phyloP scores from a whole-genome alignment of 257 asterid genomes.

The Nicotiana attenuata region DNA sequence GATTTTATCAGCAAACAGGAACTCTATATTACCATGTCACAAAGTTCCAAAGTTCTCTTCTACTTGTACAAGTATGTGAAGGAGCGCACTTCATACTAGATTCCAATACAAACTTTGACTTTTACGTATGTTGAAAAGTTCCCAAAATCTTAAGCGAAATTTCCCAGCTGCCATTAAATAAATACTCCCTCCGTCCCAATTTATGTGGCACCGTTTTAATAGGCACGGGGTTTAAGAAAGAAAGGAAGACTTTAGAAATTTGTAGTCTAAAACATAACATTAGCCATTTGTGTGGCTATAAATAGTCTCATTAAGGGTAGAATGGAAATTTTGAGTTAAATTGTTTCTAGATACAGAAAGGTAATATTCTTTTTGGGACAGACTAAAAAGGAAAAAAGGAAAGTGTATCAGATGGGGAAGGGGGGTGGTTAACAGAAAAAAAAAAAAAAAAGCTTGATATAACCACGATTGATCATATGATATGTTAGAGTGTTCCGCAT shows the following conservation, averaged over 20 bases:
- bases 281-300: no score
- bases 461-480: not conserved
- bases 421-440: not conserved
- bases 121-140: not conserved
- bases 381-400: no score
- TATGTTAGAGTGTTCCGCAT: not conserved
- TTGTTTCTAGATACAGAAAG: no score
- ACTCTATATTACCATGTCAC: not conserved
- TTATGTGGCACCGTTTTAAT: no score
- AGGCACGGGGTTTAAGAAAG: no score
- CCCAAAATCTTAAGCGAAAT: not conserved
- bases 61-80: not conserved
- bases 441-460: not conserved
- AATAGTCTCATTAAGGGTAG: no score
- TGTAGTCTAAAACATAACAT: no score
- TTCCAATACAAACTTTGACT: not conserved
- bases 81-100: constrained; percentile 1
- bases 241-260: no score
- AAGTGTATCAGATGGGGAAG: no score
- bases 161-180: not conserved
- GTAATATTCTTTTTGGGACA: no score
- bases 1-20: not conserved
- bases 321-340: no score
- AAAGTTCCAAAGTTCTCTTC: not conserved
- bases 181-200: not conserved